A percentile compares a stretch with the other conserved stretches of the same genome.
Conservation (phyloP, 257 asterid genomes). For the Nemophila menziesii region DNA sequence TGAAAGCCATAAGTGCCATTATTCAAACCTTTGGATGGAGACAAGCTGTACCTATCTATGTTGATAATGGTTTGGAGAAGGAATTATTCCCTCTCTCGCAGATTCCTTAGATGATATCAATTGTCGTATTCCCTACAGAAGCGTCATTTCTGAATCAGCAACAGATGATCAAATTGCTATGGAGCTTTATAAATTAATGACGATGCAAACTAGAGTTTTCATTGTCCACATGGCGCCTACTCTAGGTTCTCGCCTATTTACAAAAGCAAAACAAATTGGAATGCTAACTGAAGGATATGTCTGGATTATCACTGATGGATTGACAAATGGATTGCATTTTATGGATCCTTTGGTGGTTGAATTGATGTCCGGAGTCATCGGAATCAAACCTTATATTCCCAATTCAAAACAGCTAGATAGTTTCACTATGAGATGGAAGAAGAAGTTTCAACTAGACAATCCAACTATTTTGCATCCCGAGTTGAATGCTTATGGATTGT, state of each 20-base stretch:
- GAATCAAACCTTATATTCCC: too few relatives aligned
- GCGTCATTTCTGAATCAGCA: conserved; percentile 14
- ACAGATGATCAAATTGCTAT: conserved; percentile 7
- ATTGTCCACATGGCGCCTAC: conserved; percentile 27
- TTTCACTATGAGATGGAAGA: conserved; percentile 27
- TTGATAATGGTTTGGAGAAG: conserved; percentile 12
- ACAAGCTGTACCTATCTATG: conserved; percentile 18
- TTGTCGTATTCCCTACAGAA: conserved; percentile 7
- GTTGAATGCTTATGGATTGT: conserved; percentile 19
- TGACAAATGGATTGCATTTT: conserved; percentile 20
- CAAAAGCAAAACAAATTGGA: conserved; percentile 20
- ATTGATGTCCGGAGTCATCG: conserved; percentile 28
- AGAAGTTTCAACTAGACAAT: conserved; percentile 6
- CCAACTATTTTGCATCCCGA: conserved; percentile 4
- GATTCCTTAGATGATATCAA: background rate
- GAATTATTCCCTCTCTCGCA: conserved; percentile 5
- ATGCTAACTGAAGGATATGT: conserved; percentile 31
- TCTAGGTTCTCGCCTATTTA: conserved; percentile 21
- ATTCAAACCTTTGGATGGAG: conserved; percentile 25
- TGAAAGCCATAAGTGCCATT: conserved; percentile 23
- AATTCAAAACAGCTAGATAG: conserved; percentile 13
- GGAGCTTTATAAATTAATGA: conserved; percentile 16
- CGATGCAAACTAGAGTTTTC: conserved; percentile 11
- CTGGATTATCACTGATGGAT: conserved; percentile 32
- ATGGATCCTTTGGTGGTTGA: conserved; percentile 17